Percentiles rank a stretch among this genome's conserved stretches.
These are phyloP conservation scores for Citrullus colocynthis DNA, from an alignment of 306 rosid genomes.

Conservation along the genomic window DNA sequence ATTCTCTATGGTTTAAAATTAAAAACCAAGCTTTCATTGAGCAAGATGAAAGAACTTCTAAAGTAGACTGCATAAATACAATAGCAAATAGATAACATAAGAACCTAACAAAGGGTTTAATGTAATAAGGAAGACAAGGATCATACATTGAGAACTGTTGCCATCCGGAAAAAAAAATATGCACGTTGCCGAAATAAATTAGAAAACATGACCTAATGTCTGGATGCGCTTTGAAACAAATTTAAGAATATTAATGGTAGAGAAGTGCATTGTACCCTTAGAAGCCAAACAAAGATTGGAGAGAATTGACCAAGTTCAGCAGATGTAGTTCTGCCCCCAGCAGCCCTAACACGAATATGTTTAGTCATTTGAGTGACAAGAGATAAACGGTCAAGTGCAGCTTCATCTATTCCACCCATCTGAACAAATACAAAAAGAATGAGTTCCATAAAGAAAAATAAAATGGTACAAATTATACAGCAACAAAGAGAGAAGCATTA, in stretches of 20 bases:
- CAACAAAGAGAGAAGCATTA: neutral
- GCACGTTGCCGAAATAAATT: neutral
- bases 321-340: constrained; percentile 63
- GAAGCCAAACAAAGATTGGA: constrained; percentile 90
- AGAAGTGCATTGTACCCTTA: constrained; percentile 46
- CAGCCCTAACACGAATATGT: constrained; percentile 81
- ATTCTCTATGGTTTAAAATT: neutral
- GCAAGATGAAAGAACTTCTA: neutral
- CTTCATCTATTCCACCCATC: constrained; percentile 97
- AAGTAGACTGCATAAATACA: neutral
- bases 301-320: constrained; percentile 86
- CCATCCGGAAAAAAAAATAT: neutral
- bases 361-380: constrained; percentile 93
- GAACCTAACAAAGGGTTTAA: neutral
- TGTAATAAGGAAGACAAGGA: neutral
- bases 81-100: neutral
- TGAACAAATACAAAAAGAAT: constrained; percentile 14
- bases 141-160: neutral
- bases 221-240: neutral
- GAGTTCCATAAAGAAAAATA: neutral
- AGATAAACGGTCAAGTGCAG: constrained; percentile 86
- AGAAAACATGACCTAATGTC: neutral
- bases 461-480: neutral
- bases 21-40: neutral
- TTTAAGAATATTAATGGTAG: neutral